Conservation (phyloP, 176 grass and related monocot genomes). For the barley (Hordeum vulgare) region MorexV3_pseudomolecules_assembly NC_058520.1:439599658-439600157, state of each 20-base stretch:
- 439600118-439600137: background rate
- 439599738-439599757: conserved; percentile 73
- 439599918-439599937: background rate
- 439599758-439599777: conserved; percentile 47
- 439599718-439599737: conserved; percentile 95
- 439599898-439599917: conserved; percentile 79
- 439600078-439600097: conserved; percentile 45
- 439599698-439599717: conserved; percentile 58
- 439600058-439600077: conserved; percentile 85
- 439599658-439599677: conserved; percentile 40
- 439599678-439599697: conserved; percentile 20
- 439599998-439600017: conserved; percentile 69
- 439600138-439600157: background rate
- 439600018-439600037: conserved; percentile 88
- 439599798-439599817: conserved; percentile 84
- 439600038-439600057: conserved; percentile 72
- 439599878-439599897: conserved; percentile 72
- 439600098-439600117: background rate
- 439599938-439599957: conserved; percentile 13
- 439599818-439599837: conserved; percentile 31
- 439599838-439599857: conserved; percentile 36
- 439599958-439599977: background rate
- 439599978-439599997: background rate
- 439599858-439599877: conserved; percentile 57
- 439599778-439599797: conserved; percentile 38